These are phyloP conservation scores for Rhodotorula mucilaginosa DNA, from an alignment of 1,284 basidiomycete genomes.

Conservation along the genomic window DNA sequence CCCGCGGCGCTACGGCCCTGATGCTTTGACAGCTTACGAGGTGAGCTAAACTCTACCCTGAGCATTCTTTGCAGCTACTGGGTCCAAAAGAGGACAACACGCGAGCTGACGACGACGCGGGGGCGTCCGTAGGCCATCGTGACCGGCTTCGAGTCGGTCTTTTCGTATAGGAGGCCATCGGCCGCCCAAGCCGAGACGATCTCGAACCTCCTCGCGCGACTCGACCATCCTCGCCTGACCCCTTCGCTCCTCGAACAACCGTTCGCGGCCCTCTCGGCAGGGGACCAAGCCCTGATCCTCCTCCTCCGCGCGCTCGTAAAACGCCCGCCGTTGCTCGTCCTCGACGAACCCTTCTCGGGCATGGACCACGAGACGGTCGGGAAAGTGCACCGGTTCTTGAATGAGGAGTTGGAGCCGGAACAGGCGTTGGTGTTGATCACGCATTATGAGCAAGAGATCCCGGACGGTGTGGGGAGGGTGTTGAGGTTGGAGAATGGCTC, in stretches of 20 bases:
- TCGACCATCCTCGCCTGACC: conserved; percentile 50
- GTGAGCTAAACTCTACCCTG: conserved; percentile 44
- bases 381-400: conserved; percentile 63
- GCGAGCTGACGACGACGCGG: not conserved
- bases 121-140: conserved; percentile 55
- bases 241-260: conserved; percentile 44
- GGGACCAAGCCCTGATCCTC: conserved; percentile 73
- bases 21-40: conserved; percentile 66
- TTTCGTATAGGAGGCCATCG: conserved; percentile 56
- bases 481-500: conserved; percentile 27
- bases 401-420: conserved; percentile 56
- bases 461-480: conserved; percentile 33
- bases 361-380: conserved; percentile 76
- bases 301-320: conserved; percentile 78
- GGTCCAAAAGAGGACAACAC: not conserved
- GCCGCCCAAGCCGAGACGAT: conserved; percentile 53
- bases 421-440: conserved; percentile 80
- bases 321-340: conserved; percentile 65
- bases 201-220: conserved; percentile 59
- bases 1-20: conserved; percentile 61
- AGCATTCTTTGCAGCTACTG: not conserved
- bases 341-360: conserved; percentile 88
- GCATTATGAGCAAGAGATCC: conserved; percentile 83
- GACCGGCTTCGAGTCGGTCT: conserved; percentile 80
- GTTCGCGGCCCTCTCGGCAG: conserved; percentile 64